These are phyloP conservation scores for Eutrema heterophyllum DNA, from an alignment of 345 rosid species.

Conservation along the genomic window DNA sequence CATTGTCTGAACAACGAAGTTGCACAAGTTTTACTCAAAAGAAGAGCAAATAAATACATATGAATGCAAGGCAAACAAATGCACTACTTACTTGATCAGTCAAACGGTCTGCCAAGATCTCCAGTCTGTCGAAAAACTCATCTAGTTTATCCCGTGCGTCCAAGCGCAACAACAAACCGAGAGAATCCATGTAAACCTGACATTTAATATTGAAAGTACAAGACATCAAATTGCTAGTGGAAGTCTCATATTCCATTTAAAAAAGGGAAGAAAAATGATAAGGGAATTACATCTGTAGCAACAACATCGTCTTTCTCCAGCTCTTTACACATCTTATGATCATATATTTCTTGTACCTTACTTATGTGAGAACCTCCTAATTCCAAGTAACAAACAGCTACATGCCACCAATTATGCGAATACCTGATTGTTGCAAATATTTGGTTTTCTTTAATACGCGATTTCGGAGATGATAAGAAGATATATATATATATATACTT, in stretches of 20 bases:
- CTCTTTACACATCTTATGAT: constrained; percentile 67
- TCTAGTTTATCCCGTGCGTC: constrained; percentile 46
- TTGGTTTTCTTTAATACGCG: background rate
- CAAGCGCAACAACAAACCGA: constrained; percentile 64
- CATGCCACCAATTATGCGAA: constrained; percentile 96
- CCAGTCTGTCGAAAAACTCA: constrained; percentile 41
- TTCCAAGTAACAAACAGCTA: constrained; percentile 81
- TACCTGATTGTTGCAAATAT: constrained; percentile 37
- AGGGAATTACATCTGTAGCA: constrained; percentile 41
- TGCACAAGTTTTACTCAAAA: background rate
- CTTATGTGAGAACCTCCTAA: constrained; percentile 51
- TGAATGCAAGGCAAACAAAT: background rate
- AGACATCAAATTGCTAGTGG: background rate
- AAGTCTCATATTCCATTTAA: background rate
- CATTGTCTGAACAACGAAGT: constrained; percentile 35
- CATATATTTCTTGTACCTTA: constrained; percentile 57
- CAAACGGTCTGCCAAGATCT: constrained; percentile 41
- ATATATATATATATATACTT: background rate
- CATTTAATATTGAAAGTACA: background rate
- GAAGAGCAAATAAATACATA: background rate
- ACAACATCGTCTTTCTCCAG: constrained; percentile 52
- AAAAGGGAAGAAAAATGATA: background rate
- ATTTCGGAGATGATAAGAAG: background rate
- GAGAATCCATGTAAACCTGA: constrained; percentile 71
- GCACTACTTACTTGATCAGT: constrained; percentile 47